phyloP scores from a whole-genome alignment of 2,329 filamentous ascomycete species.

The Botryosphaeria dothidea region DNA sequence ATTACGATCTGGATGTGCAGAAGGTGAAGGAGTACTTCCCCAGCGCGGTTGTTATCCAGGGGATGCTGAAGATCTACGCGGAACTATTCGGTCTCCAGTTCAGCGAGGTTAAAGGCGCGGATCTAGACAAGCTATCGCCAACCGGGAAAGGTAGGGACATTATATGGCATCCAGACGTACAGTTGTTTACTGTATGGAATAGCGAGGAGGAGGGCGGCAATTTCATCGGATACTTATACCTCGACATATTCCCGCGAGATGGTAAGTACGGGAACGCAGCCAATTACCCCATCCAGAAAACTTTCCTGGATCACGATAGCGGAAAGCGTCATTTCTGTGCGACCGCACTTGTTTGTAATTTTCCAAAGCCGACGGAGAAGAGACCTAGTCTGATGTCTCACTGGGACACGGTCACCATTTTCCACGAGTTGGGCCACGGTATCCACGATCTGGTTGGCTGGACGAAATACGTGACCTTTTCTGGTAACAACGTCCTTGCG shows the following conservation, averaged over 20 bases:
- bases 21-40: conserved; percentile 84
- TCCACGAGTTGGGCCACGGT: conserved; percentile 63
- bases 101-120: conserved; percentile 68
- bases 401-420: conserved; percentile 78
- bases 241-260: conserved; percentile 76
- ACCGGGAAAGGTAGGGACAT: conserved; percentile 71
- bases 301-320: conserved; percentile 56
- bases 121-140: conserved; percentile 63
- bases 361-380: conserved; percentile 73
- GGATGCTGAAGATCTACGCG: conserved; percentile 82
- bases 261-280: conserved; percentile 85
- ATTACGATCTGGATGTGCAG: conserved; percentile 76
- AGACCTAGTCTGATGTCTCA: conserved; percentile 81
- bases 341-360: conserved; percentile 81
- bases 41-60: conserved; percentile 68
- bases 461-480: conserved; percentile 53
- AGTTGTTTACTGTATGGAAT: conserved; percentile 80
- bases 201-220: conserved; percentile 67
- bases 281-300: conserved; percentile 79
- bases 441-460: conserved; percentile 53
- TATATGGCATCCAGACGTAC: conserved; percentile 78
- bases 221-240: conserved; percentile 80
- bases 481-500: conserved; percentile 50
- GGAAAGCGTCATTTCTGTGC: conserved; percentile 72
- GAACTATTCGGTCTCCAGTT: conserved; percentile 78